A percentile compares a stretch with the other conserved stretches of the same genome.
Conservation (phyloP, 176 grass and related monocot genomes). For the Zea mays region Zm-B73-REFERENCE-NAM-5.0 NC_050098.1:192560001-192560500, state of each 20-base stretch:
- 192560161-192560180: constrained; percentile 80
- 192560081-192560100: constrained; percentile 31
- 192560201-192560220: background rate
- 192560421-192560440: background rate
- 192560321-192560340: constrained; percentile 58
- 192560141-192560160: constrained; percentile 79
- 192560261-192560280: constrained; percentile 56
- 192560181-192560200: background rate
- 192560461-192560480: constrained; percentile 20
- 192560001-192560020: constrained; percentile 50
- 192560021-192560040: constrained; percentile 39
- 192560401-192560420: background rate
- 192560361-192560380: constrained; percentile 85
- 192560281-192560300: constrained; percentile 40
- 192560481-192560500: constrained; percentile 50
- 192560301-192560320: constrained; percentile 75
- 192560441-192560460: background rate
- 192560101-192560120: constrained; percentile 35
- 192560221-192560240: background rate
- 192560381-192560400: constrained; percentile 69
- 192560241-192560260: constrained; percentile 28
- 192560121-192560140: constrained; percentile 71
- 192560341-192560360: constrained; percentile 84
- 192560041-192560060: constrained; percentile 51
- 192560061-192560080: constrained; percentile 50